Evolutionary conservation across 805 yeast genomes (phyloP).

Genomic region (Teunomyces aglyptinius): DNA sequence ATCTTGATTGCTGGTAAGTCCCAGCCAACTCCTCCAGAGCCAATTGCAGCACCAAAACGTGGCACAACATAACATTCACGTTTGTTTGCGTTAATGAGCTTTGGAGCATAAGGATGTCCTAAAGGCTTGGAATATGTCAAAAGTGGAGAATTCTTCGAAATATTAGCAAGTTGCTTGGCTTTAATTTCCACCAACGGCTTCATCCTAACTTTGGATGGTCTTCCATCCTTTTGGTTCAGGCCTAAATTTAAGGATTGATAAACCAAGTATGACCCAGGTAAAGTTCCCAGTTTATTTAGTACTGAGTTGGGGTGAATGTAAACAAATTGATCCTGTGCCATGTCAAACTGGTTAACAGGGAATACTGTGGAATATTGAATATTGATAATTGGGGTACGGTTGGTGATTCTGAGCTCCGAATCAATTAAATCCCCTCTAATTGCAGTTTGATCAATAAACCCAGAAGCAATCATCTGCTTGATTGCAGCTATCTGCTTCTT

Average conservation of each 20-base stretch:
- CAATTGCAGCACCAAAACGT: constrained; percentile 78
- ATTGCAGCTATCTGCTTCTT: constrained; percentile 69
- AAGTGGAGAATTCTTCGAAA: constrained; percentile 70
- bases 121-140: constrained; percentile 87
- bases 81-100: constrained; percentile 58
- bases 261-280: constrained; percentile 79
- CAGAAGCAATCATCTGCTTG: constrained; percentile 91
- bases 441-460: constrained; percentile 88
- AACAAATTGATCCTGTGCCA: constrained; percentile 51
- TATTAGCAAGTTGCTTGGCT: constrained; percentile 72
- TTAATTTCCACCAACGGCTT: constrained; percentile 72
- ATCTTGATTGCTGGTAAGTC: constrained; percentile 80
- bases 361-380: constrained; percentile 66
- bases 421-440: constrained; percentile 75
- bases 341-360: constrained; percentile 36
- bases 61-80: constrained; percentile 91
- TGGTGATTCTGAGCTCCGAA: constrained; percentile 57
- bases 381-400: constrained; percentile 53
- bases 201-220: constrained; percentile 54
- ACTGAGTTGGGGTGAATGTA: constrained; percentile 82
- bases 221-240: constrained; percentile 42
- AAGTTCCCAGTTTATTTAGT: constrained; percentile 54
- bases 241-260: constrained; percentile 66
- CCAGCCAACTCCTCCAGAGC: constrained; percentile 88
- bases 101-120: constrained; percentile 87